A percentile compares a stretch with the other conserved stretches of the same genome.
phyloP scores from a whole-genome alignment of 805 yeast genomes.

The Myxozyma kluyveri region DNA sequence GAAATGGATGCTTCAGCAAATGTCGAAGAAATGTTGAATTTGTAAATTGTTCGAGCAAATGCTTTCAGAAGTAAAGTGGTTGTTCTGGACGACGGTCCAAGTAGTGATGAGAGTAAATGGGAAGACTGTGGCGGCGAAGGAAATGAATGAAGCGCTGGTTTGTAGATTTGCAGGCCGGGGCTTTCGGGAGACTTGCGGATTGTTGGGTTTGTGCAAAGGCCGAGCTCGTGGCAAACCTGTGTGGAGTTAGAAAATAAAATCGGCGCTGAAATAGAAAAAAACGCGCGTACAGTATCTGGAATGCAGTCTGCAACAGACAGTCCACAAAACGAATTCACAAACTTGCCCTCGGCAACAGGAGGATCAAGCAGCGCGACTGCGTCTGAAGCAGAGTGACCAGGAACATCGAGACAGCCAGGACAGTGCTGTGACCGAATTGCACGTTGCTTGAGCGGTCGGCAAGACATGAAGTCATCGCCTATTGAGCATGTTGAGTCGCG shows the following conservation, averaged over 20 bases:
- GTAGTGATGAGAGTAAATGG: slow-evolving; percentile 21
- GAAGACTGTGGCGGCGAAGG: slow-evolving; percentile 24
- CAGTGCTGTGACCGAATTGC: neutral
- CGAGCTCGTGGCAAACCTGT: slow-evolving; percentile 7
- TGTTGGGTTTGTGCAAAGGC: slow-evolving; percentile 15
- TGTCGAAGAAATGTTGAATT: slow-evolving; percentile 16
- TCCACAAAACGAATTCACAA: slow-evolving; percentile 16
- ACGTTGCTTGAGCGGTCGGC: slow-evolving; percentile 7
- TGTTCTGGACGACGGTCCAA: slow-evolving; percentile 27
- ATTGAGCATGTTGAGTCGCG: slow-evolving; percentile 18
- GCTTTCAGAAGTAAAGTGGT: slow-evolving; percentile 21
- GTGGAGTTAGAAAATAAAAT: neutral
- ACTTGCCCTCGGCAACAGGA: slow-evolving; percentile 15
- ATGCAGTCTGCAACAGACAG: slow-evolving; percentile 7
- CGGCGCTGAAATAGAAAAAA: neutral
- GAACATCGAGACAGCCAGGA: too few species aligned
- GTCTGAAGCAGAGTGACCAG: slow-evolving; percentile 1
- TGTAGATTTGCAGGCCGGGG: slow-evolving; percentile 20
- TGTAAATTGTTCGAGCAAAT: slow-evolving; percentile 25
- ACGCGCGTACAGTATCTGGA: slow-evolving; percentile 15
- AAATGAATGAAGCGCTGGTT: slow-evolving; percentile 21
- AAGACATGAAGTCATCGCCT: slow-evolving; percentile 29
- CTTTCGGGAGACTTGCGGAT: neutral
- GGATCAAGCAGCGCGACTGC: slow-evolving; percentile 4
- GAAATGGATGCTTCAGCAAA: neutral